Conservation (phyloP, 2,329 filamentous ascomycete species). For the Periglandula ipomoeae region DNA sequence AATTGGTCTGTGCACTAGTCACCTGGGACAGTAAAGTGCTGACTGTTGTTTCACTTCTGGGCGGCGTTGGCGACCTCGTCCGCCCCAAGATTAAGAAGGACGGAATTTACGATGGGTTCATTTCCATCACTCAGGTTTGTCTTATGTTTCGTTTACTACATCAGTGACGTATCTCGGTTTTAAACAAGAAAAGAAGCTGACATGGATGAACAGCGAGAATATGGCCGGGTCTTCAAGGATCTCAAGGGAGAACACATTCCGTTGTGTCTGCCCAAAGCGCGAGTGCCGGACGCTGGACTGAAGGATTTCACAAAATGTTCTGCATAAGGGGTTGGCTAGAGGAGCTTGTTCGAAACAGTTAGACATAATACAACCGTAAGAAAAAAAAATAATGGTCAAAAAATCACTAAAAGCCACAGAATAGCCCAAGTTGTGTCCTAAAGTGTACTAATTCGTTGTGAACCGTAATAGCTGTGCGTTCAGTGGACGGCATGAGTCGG, state of each 20-base stretch:
- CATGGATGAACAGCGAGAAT: conserved; percentile 16
- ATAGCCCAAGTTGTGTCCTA: too few species aligned
- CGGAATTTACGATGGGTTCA: conserved; percentile 28
- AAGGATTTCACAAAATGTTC: conserved; percentile 16
- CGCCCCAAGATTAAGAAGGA: conserved; percentile 27
- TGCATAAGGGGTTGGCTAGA: too few species aligned
- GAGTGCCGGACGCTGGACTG: conserved; percentile 17
- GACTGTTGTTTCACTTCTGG: conserved; percentile 29
- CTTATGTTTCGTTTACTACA: fast-evolving
- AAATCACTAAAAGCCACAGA: too few species aligned
- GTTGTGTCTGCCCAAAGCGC: conserved; percentile 18
- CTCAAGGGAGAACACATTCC: conserved; percentile 21
- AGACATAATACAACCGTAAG: background rate
- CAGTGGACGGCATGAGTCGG: background rate
- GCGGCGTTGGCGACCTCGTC: conserved; percentile 28
- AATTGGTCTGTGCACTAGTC: conserved; percentile 27
- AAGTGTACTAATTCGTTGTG: background rate
- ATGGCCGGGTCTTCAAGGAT: conserved; percentile 18
- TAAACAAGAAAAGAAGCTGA: background rate
- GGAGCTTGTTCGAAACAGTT: background rate
- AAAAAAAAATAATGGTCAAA: too few species aligned
- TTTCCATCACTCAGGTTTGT: conserved; percentile 19
- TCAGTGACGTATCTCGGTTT: too few species aligned
- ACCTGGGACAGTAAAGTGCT: conserved; percentile 36
- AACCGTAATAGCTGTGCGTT: background rate